Conservation (phyloP, 495 filamentous ascomycete species). For the Lepidopterella palustris region DNA sequence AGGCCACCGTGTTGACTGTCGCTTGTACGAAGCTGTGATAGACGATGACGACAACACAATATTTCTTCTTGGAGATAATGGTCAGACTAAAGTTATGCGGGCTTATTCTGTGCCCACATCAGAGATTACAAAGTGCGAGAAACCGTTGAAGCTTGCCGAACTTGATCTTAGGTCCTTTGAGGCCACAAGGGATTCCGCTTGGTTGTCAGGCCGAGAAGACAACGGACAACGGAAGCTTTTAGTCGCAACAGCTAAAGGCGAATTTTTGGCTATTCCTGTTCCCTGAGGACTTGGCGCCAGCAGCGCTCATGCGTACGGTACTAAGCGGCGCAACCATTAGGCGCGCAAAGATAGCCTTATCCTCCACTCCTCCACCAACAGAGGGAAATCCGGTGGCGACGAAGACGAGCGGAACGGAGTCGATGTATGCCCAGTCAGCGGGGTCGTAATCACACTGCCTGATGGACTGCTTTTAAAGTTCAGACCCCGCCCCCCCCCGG, state of each 20-base stretch:
- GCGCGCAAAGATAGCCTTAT: too few species aligned
- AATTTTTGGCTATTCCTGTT: too few species aligned
- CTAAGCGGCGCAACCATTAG: too few species aligned
- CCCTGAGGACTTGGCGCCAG: too few species aligned
- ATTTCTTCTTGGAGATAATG: background rate
- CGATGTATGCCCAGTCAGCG: too few species aligned
- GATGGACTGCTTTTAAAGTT: too few species aligned
- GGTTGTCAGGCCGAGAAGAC: background rate
- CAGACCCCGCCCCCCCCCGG: too few species aligned
- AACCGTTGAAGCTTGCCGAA: background rate
- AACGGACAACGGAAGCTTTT: background rate
- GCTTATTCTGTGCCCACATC: background rate
- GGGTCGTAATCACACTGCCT: too few species aligned
- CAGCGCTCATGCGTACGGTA: too few species aligned
- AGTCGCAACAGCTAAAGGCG: background rate
- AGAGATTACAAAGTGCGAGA: background rate
- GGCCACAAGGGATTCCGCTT: background rate
- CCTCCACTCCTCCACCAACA: too few species aligned
- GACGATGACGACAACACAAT: background rate
- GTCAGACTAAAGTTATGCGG: background rate
- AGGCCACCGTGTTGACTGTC: background rate
- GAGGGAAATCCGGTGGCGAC: too few species aligned
- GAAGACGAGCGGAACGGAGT: too few species aligned
- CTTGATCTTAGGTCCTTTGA: background rate
- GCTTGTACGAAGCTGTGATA: background rate